Conservation (phyloP, 148 eudicot genomes). For the Camellia lanceoleosa region DNA sequence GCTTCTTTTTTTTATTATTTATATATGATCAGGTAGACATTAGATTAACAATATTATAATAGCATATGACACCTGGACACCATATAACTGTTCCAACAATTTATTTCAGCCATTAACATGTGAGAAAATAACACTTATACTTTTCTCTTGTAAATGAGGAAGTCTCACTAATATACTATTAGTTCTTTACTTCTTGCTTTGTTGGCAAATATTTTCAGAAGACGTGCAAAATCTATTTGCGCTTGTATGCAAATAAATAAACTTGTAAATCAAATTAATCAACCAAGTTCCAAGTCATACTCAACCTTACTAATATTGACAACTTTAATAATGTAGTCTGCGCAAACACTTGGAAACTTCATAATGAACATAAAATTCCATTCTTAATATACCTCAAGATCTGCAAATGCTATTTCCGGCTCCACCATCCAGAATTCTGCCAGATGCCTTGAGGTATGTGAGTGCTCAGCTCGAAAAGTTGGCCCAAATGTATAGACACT, state of each 20-base stretch:
- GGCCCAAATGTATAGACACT: conserved; percentile 97
- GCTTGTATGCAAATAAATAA: neutral
- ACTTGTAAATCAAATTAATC: neutral
- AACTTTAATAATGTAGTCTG: neutral
- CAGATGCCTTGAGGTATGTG: conserved; percentile 93
- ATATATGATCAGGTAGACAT: neutral
- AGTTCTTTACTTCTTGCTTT: neutral
- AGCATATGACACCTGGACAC: neutral
- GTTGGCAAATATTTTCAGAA: neutral
- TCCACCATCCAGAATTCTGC: conserved; percentile 99
- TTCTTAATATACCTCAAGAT: conserved; percentile 52
- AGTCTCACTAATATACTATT: no score
- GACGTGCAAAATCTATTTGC: neutral
- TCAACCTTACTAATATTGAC: neutral
- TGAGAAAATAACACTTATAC: no score
- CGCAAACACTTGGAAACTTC: no score
- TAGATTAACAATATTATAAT: no score
- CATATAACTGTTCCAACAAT: neutral
- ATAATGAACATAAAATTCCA: neutral
- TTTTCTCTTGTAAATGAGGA: no score
- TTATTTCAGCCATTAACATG: neutral
- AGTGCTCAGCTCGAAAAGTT: conserved; percentile 91
- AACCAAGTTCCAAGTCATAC: neutral
- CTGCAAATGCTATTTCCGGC: conserved; percentile 97
- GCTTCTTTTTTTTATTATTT: no score